A percentile compares a stretch with the other conserved stretches of the same genome.
Evolutionary conservation across 2,329 filamentous ascomycete species (phyloP).

Genomic region (Trichoderma koningii): DNA sequence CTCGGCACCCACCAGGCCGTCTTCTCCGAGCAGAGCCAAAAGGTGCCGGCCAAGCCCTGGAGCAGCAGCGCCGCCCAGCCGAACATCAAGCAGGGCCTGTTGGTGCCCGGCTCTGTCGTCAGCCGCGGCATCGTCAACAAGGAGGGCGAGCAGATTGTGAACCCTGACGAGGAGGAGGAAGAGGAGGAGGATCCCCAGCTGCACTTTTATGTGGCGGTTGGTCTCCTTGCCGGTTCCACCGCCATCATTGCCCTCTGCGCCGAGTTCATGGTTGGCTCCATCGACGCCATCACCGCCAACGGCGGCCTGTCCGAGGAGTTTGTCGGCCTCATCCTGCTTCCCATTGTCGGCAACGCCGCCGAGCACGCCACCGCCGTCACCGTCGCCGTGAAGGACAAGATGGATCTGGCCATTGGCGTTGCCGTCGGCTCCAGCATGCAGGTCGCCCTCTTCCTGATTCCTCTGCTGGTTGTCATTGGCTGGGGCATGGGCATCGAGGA

Average conservation of each 20-base stretch:
- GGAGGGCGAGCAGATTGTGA: constrained; percentile 45
- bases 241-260: constrained; percentile 79
- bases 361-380: constrained; percentile 81
- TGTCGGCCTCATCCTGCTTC: constrained; percentile 76
- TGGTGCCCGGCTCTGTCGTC: not conserved
- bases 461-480: constrained; percentile 73
- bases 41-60: constrained; percentile 65
- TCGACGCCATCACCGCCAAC: constrained; percentile 64
- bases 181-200: constrained; percentile 75
- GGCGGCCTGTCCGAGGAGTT: constrained; percentile 70
- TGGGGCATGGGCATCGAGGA: constrained; percentile 71
- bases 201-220: constrained; percentile 69
- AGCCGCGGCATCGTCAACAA: constrained; percentile 4
- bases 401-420: constrained; percentile 80
- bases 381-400: constrained; percentile 81
- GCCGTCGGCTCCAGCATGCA: constrained; percentile 80
- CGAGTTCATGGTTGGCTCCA: constrained; percentile 75
- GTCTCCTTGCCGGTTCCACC: constrained; percentile 71
- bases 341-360: constrained; percentile 81
- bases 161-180: constrained; percentile 58
- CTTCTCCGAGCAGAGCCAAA: constrained; percentile 78
- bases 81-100: constrained; percentile 45
- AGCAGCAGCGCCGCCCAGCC: constrained; percentile 32
- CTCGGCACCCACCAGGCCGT: constrained; percentile 79
- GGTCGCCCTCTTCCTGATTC: constrained; percentile 77